phyloP scores from a whole-genome alignment of 768 basidiomycete genomes.

The Mycena rebaudengoi region DNA sequence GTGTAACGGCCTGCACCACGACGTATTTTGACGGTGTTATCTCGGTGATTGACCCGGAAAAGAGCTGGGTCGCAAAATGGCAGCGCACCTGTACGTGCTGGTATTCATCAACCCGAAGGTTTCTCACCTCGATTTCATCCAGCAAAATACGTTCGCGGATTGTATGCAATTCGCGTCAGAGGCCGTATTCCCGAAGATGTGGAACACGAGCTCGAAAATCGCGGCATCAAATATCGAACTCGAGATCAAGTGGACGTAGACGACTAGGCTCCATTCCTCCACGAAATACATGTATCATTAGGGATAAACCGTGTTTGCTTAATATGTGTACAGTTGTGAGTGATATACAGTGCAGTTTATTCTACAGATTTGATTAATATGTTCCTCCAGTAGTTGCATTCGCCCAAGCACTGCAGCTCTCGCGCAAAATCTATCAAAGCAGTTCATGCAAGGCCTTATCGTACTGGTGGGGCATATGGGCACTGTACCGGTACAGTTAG shows the following conservation, averaged over 20 bases:
- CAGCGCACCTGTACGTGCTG: conserved; percentile 83
- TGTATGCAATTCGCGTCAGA: conserved; percentile 92
- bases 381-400: too few relatives aligned
- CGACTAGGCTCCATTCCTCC: conserved; percentile 50
- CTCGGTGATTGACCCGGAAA: conserved; percentile 83
- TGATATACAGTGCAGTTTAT: conserved; percentile 14
- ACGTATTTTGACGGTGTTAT: conserved; percentile 94
- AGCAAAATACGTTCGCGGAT: conserved; percentile 92
- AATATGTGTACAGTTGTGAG: conserved; percentile 11
- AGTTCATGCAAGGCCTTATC: conserved; percentile 79
- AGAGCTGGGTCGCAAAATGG: conserved; percentile 97
- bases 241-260: conserved; percentile 83
- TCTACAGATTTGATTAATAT: conserved; percentile 7
- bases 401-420: too few relatives aligned
- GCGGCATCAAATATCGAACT: conserved; percentile 86
- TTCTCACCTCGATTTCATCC: conserved; percentile 5
- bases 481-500: conserved; percentile 43
- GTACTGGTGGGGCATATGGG: conserved; percentile 85
- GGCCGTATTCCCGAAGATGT: conserved; percentile 89
- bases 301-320: not conserved
- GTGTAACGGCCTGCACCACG: conserved; percentile 88
- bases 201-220: conserved; percentile 78
- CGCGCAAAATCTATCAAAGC: too few relatives aligned
- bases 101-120: not conserved
- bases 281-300: conserved; percentile 9